Base-by-base conservation (phyloP, 331 rosid genomes). In the Cucumis variabilis region DNA sequence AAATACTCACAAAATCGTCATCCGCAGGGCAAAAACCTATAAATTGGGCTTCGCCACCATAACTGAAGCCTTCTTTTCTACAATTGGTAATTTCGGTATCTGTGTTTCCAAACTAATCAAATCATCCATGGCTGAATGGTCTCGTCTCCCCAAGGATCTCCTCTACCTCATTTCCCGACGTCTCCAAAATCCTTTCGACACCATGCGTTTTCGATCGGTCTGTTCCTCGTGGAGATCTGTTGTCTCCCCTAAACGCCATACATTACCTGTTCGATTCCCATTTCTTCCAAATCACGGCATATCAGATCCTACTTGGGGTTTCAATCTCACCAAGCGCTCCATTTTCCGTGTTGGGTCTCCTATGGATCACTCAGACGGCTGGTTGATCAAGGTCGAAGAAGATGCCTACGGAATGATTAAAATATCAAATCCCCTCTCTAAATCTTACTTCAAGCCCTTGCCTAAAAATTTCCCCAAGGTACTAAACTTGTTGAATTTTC, bases 161-260 rank as follows among this genome's bases (percentile, higher is more conserved):
- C 88, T 93, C 3, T 89, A 87, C 17, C 87, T 88, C 33, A 91
- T 94, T 69, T 92, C 93, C 21, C 83, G 88, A 77, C 88, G 90
- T 73, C 86, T 92, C 9, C 87, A 86, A 25, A 78, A 92, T 80
- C 88, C 90, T 7, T 86, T 91, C 88, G 82, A 92, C 82, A 75
- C 89, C 1, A 87, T 88, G 86, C 95, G 97, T 9, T 91, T 92
- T 74, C 93, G 95, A 88, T 93, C 95, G 53, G 95, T 94, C 27
- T 94, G 95, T 80, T 90, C 93, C 21, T 90, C 93, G 1, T 94
- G 95, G 95, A 87, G 95, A 28, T 91, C 92, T 66, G 86, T 93
- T 21, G 82, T 91, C 88, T 16, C 92, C 0, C n/a, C 91, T 72
- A 19, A 13, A 58, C 89, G 89, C 79, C 88, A 83, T 63, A 75